Evolutionary conservation across 257 asterid genomes (phyloP).

Genomic region (Scutellaria barbata): DNA sequence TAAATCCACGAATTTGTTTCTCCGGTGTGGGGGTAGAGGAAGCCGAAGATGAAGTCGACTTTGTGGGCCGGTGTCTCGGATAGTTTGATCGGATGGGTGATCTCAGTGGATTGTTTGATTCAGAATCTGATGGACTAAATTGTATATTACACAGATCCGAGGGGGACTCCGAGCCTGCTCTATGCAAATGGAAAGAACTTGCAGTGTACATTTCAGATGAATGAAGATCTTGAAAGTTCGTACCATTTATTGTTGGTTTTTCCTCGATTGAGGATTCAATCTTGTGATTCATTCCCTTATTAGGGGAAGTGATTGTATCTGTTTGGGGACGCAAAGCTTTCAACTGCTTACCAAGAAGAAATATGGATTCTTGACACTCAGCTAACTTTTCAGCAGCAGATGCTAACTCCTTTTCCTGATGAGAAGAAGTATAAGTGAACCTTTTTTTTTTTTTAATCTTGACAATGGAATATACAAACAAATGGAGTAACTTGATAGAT

Average conservation of each 20-base stretch:
- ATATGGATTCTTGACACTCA: constrained; percentile 92
- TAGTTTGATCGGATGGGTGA: constrained; percentile 54
- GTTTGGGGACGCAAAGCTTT: constrained; percentile 76
- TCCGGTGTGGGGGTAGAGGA: constrained; percentile 78
- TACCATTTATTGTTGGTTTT: constrained; percentile 47
- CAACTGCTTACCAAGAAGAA: constrained; percentile 87
- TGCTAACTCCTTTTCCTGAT: constrained; percentile 81
- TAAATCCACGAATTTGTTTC: constrained; percentile 78
- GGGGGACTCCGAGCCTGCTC: constrained; percentile 61
- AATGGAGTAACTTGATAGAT: neutral
- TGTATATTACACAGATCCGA: constrained; percentile 45
- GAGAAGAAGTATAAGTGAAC: neutral
- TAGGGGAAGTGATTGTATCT: constrained; percentile 37
- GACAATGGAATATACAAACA: neutral
- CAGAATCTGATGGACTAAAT: constrained; percentile 60
- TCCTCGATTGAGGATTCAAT: constrained; percentile 52
- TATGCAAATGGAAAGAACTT: constrained; percentile 44
- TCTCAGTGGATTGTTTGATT: constrained; percentile 48
- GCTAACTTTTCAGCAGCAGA: constrained; percentile 93
- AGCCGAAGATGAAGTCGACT: constrained; percentile 68
- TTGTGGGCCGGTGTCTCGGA: constrained; percentile 62
- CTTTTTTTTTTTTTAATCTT: neutral
- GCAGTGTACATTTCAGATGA: constrained; percentile 46
- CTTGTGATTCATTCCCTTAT: constrained; percentile 44
- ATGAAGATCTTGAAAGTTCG: constrained; percentile 48